Conservation (phyloP, 2,329 filamentous ascomycete species). For the Sphaerostilbella broomeana region DNA sequence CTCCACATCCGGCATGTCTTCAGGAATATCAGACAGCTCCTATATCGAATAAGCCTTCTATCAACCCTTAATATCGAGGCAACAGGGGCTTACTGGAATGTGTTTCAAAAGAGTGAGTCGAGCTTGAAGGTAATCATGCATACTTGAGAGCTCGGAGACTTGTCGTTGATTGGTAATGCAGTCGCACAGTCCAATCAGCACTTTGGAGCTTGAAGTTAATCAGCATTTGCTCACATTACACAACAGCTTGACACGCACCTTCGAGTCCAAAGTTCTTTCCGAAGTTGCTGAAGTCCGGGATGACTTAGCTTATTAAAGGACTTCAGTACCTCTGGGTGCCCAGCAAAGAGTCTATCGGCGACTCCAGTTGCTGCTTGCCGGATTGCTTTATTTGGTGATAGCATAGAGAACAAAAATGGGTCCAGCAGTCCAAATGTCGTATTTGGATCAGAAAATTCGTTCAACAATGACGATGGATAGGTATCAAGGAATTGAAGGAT, state of each 20-base stretch:
- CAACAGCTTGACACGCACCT: slow-evolving; percentile 36
- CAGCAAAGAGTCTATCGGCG: slow-evolving; percentile 40
- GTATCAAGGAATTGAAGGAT: slow-evolving; percentile 53
- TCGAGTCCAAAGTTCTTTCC: slow-evolving; percentile 45
- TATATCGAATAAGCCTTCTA: too few species aligned
- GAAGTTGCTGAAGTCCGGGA: slow-evolving; percentile 23
- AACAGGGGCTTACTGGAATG: slow-evolving; percentile 39
- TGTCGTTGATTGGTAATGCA: slow-evolving; percentile 37
- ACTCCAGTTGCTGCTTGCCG: slow-evolving; percentile 42
- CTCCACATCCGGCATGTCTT: slow-evolving; percentile 49
- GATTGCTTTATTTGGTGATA: slow-evolving; percentile 45
- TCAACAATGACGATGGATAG: slow-evolving; percentile 33
- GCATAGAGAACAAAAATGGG: slow-evolving; percentile 47
- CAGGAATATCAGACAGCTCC: slow-evolving; percentile 48
- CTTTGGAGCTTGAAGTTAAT: slow-evolving; percentile 24
- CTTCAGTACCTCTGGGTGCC: slow-evolving; percentile 23
- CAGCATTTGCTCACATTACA: not conserved
- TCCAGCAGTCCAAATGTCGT: slow-evolving; percentile 34
- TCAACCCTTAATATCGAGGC: too few species aligned
- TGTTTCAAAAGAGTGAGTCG: slow-evolving; percentile 46
- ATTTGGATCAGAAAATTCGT: slow-evolving; percentile 23
- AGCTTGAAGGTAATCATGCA: slow-evolving; percentile 52
- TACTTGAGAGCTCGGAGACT: slow-evolving; percentile 37
- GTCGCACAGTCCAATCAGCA: slow-evolving; percentile 44
- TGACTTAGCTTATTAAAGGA: slow-evolving; percentile 21